These are phyloP conservation scores for Sergeia podlipaevii DNA, from an alignment of 208 protist species.

Conservation along the genomic window DNA sequence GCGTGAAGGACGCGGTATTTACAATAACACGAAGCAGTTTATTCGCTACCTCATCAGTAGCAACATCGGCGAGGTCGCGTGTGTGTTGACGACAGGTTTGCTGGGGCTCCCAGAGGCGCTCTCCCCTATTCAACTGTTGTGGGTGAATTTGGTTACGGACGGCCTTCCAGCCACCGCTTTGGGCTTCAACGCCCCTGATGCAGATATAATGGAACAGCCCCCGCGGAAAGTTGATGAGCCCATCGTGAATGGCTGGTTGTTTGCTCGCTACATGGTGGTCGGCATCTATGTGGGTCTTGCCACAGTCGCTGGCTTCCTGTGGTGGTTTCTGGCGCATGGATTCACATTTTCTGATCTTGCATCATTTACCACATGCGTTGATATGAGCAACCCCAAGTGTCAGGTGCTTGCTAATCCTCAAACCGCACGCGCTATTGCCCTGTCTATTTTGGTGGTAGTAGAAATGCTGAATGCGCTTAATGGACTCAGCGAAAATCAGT, in stretches of 20 bases:
- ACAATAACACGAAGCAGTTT: conserved; percentile 97
- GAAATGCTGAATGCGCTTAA: conserved; percentile 97
- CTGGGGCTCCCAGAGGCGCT: conserved; percentile 93
- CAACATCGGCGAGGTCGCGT: conserved; percentile 96
- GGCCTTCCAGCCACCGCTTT: conserved; percentile 97
- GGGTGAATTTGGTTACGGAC: conserved; percentile 99
- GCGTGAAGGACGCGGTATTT: conserved; percentile 94
- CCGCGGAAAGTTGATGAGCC: conserved; percentile 82
- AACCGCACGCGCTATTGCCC: conserved; percentile 78
- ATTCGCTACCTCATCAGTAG: conserved; percentile 98
- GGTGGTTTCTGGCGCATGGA: conserved; percentile 81
- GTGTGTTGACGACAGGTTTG: conserved; percentile 75
- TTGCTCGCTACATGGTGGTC: conserved; percentile 82
- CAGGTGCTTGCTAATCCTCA: conserved; percentile 47
- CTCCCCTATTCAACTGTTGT: conserved; percentile 96
- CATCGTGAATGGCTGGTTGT: conserved; percentile 85
- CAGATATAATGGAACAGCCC: conserved; percentile 89
- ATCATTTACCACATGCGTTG: conserved; percentile 46
- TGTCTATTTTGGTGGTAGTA: conserved; percentile 93
- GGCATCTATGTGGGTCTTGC: conserved; percentile 83
- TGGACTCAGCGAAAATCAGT: conserved; percentile 92
- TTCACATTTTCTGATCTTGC: conserved; percentile 66
- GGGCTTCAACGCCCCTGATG: conserved; percentile 88
- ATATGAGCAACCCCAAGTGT: conserved; percentile 52
- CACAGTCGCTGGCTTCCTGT: conserved; percentile 77